phyloP scores from a whole-genome alignment of 1,139 yeast genomes.

The Saccharomycopsis hybrid region DNA sequence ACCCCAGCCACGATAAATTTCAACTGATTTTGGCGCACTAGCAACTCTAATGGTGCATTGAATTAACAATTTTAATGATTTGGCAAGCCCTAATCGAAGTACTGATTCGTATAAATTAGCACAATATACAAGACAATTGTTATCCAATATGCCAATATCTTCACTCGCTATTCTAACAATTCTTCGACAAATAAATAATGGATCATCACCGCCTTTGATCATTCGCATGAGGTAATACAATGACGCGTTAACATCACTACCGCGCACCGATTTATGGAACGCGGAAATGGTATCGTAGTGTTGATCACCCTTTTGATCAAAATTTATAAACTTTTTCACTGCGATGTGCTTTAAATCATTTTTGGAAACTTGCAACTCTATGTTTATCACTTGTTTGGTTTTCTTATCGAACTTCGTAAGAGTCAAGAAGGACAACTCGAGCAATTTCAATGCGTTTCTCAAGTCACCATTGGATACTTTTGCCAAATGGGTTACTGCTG shows the following conservation, averaged over 20 bases:
- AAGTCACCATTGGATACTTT: conserved; percentile 88
- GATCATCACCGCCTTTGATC: conserved; percentile 94
- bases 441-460: conserved; percentile 68
- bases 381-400: conserved; percentile 4
- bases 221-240: conserved; percentile 79
- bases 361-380: neutral
- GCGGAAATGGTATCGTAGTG: conserved; percentile 96
- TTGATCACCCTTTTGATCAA: conserved; percentile 83
- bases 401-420: conserved; percentile 10
- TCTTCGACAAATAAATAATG: conserved; percentile 78
- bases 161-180: conserved; percentile 93
- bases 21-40: conserved; percentile 77
- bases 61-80: conserved; percentile 81
- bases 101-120: conserved; percentile 80
- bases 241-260: conserved; percentile 86
- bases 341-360: conserved; percentile 37
- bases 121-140: conserved; percentile 79
- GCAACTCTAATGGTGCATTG: conserved; percentile 91
- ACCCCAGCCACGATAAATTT: conserved; percentile 75
- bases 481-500: conserved; percentile 61
- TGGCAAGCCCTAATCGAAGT: conserved; percentile 91
- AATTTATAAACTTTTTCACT: conserved; percentile 53
- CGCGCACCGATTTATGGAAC: conserved; percentile 86
- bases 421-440: conserved; percentile 48
- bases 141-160: conserved; percentile 80